These are phyloP conservation scores for Drechslerella coelobrocha DNA, from an alignment of 2,329 filamentous ascomycete species.

Conservation along the genomic window DNA sequence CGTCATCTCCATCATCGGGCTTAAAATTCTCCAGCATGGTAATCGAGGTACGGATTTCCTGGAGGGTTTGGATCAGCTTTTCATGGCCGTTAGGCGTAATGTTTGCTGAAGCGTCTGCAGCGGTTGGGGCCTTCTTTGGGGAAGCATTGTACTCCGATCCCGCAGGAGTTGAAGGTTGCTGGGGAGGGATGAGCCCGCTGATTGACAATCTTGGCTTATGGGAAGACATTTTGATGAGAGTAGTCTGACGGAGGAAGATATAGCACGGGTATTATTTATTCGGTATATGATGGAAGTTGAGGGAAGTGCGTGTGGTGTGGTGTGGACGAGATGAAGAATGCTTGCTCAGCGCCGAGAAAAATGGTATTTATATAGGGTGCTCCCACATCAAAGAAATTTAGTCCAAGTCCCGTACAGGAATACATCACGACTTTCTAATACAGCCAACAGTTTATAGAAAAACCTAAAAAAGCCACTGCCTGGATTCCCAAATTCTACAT, in stretches of 20 bases:
- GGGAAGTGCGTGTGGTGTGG: too few relatives aligned
- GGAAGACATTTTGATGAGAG: neutral
- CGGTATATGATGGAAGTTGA: too few relatives aligned
- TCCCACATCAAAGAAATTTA: too few relatives aligned
- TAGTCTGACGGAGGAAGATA: neutral
- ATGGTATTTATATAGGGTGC: too few relatives aligned
- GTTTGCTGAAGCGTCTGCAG: neutral
- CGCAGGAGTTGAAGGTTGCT: conserved; percentile 15
- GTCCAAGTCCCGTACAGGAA: too few relatives aligned
- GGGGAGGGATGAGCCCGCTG: conserved; percentile 18
- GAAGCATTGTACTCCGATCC: conserved; percentile 7
- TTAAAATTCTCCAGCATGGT: conserved; percentile 1
- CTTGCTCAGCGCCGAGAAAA: too few relatives aligned
- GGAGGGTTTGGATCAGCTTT: neutral
- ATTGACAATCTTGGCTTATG: conserved; percentile 14
- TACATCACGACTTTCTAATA: too few relatives aligned
- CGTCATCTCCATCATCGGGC: neutral
- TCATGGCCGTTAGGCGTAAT: conserved; percentile 1
- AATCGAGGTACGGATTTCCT: conserved; percentile 4
- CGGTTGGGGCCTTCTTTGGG: neutral
- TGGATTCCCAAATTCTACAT: too few relatives aligned
- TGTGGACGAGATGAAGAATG: too few relatives aligned
- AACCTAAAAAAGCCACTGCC: too few relatives aligned
- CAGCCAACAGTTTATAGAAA: too few relatives aligned
- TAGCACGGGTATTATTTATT: too few relatives aligned